Percentiles rank a stretch among this genome's conserved stretches.
These are phyloP conservation scores for Hypericum androsaemum DNA, from an alignment of 345 rosid species.

Conservation along the genomic window DNA sequence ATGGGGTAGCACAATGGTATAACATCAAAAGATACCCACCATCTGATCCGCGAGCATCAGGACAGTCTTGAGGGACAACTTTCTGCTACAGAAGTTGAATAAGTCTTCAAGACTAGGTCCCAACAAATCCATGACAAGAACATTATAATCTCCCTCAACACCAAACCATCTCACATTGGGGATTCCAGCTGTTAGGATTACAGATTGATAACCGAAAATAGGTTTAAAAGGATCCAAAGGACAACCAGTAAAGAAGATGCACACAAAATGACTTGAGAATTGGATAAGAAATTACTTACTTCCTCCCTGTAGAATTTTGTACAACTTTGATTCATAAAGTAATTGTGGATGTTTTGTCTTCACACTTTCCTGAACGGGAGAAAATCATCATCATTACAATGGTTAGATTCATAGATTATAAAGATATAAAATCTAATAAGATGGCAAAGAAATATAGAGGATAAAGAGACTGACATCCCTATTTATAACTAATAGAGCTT, in stretches of 20 bases:
- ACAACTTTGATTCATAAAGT: constrained; percentile 73
- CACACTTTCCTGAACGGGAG: constrained; percentile 53
- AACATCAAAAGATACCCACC: constrained; percentile 29
- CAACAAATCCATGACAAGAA: constrained; percentile 75
- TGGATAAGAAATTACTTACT: constrained; percentile 32
- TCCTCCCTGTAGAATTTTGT: constrained; percentile 90
- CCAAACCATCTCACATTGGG: constrained; percentile 81
- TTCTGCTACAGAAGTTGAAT: constrained; percentile 80
- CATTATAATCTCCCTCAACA: constrained; percentile 77
- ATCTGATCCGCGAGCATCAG: constrained; percentile 94
- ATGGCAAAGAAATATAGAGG: too few species aligned
- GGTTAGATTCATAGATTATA: not conserved
- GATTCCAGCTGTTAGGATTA: constrained; percentile 52
- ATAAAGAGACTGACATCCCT: too few species aligned
- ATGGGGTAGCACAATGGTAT: not conserved
- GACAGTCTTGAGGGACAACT: constrained; percentile 77
- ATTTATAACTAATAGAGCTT: too few species aligned
- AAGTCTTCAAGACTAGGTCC: constrained; percentile 95
- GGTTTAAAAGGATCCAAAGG: constrained; percentile 3
- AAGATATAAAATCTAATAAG: too few species aligned
- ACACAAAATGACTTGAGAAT: not conserved
- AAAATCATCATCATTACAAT: not conserved
- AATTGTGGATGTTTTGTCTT: constrained; percentile 93
- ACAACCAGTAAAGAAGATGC: not conserved
- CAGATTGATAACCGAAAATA: not conserved